Conservation (phyloP, 805 yeast species). For the Candida takata region DNA sequence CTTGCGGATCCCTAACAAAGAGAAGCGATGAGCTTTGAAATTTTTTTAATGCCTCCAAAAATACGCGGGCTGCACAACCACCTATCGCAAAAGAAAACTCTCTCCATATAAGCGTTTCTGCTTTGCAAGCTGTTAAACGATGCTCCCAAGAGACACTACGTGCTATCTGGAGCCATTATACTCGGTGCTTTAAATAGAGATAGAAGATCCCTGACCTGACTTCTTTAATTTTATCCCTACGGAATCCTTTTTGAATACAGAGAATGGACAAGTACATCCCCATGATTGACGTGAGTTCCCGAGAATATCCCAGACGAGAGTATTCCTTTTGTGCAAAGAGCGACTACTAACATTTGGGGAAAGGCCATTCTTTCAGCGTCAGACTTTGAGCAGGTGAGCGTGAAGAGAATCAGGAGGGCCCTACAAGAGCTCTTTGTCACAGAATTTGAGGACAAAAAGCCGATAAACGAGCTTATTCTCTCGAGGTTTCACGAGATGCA, state of each 20-base stretch:
- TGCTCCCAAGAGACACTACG: too few relatives aligned
- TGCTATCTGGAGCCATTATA: too few relatives aligned
- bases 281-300: constrained; percentile 60
- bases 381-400: constrained; percentile 62
- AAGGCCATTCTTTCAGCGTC: constrained; percentile 69
- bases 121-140: too few relatives aligned
- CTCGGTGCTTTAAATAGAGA: too few relatives aligned
- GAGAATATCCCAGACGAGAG: too few relatives aligned
- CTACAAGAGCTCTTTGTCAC: constrained; percentile 60
- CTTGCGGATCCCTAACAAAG: not conserved
- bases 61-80: constrained; percentile 1
- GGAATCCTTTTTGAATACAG: not conserved
- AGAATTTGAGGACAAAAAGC: constrained; percentile 47
- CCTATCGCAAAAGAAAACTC: too few relatives aligned
- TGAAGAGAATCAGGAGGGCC: constrained; percentile 63
- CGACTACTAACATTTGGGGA: not conserved
- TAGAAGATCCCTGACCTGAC: not conserved
- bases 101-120: too few relatives aligned
- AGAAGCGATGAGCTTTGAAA: constrained; percentile 7
- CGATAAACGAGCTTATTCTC: constrained; percentile 52
- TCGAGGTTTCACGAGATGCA: constrained; percentile 45
- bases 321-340: too few relatives aligned
- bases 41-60: constrained; percentile 6
- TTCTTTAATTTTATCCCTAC: too few relatives aligned
- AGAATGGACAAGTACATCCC: constrained; percentile 35